These are phyloP conservation scores for Geotrichum candidum DNA, from an alignment of 1,139 yeast genomes.

Conservation along the genomic window DNA sequence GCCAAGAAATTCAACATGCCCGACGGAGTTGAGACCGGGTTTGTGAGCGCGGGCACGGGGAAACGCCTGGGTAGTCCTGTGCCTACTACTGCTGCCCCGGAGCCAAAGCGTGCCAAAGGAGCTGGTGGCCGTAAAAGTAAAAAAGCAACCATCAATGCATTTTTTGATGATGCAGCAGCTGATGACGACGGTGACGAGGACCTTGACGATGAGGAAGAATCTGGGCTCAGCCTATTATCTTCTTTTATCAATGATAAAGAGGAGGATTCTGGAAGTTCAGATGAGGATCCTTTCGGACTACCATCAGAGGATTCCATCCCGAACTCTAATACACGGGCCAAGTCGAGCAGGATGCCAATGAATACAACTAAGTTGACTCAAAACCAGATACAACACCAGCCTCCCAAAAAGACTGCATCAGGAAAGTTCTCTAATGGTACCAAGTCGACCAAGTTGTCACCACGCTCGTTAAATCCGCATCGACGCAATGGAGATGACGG, in stretches of 20 bases:
- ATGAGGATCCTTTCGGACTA: not conserved
- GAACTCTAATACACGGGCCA: not conserved
- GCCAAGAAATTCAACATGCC: constrained; percentile 61
- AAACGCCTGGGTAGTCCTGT: not conserved
- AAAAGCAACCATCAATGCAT: not conserved
- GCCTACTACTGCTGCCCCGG: not conserved
- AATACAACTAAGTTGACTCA: not conserved
- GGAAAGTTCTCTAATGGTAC: too few relatives aligned
- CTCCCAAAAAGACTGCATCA: not conserved
- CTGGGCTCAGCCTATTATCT: not conserved
- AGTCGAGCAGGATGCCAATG: not conserved
- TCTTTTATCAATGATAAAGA: not conserved
- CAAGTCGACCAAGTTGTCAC: not conserved
- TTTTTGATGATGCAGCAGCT: not conserved
- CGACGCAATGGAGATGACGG: not conserved
- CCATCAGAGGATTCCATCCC: not conserved
- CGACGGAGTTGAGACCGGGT: constrained; percentile 67
- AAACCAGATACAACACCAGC: not conserved
- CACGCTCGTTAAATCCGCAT: not conserved
- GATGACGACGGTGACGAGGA: constrained; percentile 3
- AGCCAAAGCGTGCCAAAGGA: not conserved
- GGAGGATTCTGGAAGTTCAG: not conserved
- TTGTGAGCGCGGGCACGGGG: constrained; percentile 43
- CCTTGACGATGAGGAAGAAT: not conserved
- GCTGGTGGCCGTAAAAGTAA: not conserved